These are phyloP conservation scores for Skeletonema tropicum DNA, from an alignment of 108 stramenopile species.

Conservation along the genomic window DNA sequence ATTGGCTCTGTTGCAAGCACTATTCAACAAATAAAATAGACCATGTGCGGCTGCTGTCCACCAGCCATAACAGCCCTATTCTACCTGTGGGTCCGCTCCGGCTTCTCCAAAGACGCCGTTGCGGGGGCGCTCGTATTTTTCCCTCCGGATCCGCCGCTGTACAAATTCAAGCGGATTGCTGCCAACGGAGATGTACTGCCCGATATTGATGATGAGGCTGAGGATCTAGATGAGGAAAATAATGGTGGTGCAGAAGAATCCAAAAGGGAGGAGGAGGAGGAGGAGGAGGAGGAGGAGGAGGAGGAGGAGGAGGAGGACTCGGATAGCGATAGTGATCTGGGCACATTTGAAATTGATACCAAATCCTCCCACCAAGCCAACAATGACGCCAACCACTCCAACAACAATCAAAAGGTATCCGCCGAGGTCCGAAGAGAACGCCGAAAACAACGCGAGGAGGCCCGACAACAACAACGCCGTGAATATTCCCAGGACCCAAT, in stretches of 20 bases:
- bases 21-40: no score
- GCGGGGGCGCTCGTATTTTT: conserved; percentile 90
- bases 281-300: conserved; percentile 16
- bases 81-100: conserved; percentile 84
- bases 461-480: conserved; percentile 21
- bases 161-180: conserved; percentile 71
- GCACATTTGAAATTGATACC: conserved; percentile 46
- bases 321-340: conserved; percentile 50
- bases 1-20: no score
- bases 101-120: conserved; percentile 78
- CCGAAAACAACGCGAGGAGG: conserved; percentile 19
- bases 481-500: conserved; percentile 52
- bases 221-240: conserved; percentile 1
- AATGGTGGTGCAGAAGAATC: neutral
- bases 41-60: conserved; percentile 78
- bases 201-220: conserved; percentile 42
- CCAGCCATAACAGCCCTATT: conserved; percentile 82
- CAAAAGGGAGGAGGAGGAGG: neutral
- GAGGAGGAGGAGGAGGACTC: conserved; percentile 14
- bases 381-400: conserved; percentile 8
- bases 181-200: conserved; percentile 61
- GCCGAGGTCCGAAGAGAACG: conserved; percentile 2
- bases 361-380: conserved; percentile 20
- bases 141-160: conserved; percentile 86
- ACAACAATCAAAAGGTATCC: conserved; percentile 10